phyloP scores from a whole-genome alignment of 1,284 basidiomycete species.

The Trametes pubescens region DNA sequence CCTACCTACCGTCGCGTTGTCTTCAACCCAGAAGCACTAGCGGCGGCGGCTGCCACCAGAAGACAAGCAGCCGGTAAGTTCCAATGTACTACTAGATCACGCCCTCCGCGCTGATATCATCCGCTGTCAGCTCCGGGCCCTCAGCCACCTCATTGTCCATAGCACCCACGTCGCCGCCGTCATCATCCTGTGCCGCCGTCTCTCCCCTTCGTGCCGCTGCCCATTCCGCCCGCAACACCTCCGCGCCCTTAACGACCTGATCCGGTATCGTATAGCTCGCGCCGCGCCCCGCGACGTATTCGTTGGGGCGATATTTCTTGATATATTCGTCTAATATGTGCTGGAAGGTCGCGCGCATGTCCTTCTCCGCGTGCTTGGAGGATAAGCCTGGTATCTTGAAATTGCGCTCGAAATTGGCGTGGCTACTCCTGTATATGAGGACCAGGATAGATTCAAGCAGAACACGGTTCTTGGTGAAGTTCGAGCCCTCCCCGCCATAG shows the following conservation, averaged over 20 bases:
- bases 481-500: conserved; percentile 4
- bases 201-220: neutral
- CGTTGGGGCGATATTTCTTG: neutral
- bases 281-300: neutral
- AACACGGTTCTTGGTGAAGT: conserved; percentile 22
- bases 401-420: conserved; percentile 21
- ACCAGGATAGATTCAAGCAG: conserved; percentile 27
- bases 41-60: too few relatives aligned
- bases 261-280: conserved; percentile 6
- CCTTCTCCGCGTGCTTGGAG: conserved; percentile 10
- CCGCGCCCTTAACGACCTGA: neutral
- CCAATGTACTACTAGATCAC: neutral
- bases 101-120: conserved; percentile 3
- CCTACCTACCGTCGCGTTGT: neutral
- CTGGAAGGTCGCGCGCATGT: conserved; percentile 24
- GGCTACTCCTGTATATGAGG: conserved; percentile 20
- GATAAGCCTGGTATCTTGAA: conserved; percentile 14
- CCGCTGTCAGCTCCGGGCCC: neutral
- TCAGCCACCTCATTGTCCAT: neutral
- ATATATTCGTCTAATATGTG: conserved; percentile 5
- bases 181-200: too few relatives aligned
- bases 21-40: neutral
- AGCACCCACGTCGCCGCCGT: neutral
- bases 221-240: neutral
- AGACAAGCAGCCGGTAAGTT: conserved; percentile 2